These are phyloP conservation scores for Phytopythium oedochilum DNA, from an alignment of 352 stramenopile species.

Conservation along the genomic window DNA sequence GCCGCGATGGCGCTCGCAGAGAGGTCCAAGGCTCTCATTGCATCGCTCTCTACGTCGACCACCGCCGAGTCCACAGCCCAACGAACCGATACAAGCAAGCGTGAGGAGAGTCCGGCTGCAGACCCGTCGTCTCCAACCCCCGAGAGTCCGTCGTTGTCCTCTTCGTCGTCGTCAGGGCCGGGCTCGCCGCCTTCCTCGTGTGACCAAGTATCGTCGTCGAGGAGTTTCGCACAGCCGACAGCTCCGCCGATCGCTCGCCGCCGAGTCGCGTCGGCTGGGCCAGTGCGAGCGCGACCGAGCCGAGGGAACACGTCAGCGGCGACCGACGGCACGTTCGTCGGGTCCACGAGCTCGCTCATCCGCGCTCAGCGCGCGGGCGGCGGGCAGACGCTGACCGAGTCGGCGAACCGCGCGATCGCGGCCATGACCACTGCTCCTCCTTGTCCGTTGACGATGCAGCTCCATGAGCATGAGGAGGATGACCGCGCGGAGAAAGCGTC, in stretches of 20 bases:
- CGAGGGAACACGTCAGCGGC: not conserved
- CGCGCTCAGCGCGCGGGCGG: slow-evolving; percentile 42
- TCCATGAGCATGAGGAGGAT: slow-evolving; percentile 13
- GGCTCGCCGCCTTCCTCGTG: slow-evolving; percentile 7
- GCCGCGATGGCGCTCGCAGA: slow-evolving; percentile 28
- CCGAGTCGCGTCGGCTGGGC: slow-evolving; percentile 16
- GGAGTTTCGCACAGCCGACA: not conserved
- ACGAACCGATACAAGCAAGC: slow-evolving; percentile 2
- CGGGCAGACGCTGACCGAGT: slow-evolving; percentile 45
- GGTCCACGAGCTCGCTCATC: slow-evolving; percentile 65
- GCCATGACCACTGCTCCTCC: slow-evolving; percentile 15
- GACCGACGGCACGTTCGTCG: slow-evolving; percentile 32
- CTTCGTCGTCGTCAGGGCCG: slow-evolving; percentile 17
- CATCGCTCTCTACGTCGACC: slow-evolving; percentile 15
- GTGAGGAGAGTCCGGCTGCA: slow-evolving; percentile 8
- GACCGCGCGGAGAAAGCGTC: not conserved
- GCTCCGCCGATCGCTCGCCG: not conserved
- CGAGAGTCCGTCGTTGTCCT: slow-evolving; percentile 6
- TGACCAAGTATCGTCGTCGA: not conserved
- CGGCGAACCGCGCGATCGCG: slow-evolving; percentile 39
- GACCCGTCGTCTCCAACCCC: not conserved
- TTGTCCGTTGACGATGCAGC: not conserved
- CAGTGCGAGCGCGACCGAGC: slow-evolving; percentile 2
- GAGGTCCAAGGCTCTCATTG: slow-evolving; percentile 36
- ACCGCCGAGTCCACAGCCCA: not conserved